These are phyloP conservation scores for Vitis amurensis DNA, from an alignment of 164 flowering plant species.

Conservation along the genomic window DNA sequence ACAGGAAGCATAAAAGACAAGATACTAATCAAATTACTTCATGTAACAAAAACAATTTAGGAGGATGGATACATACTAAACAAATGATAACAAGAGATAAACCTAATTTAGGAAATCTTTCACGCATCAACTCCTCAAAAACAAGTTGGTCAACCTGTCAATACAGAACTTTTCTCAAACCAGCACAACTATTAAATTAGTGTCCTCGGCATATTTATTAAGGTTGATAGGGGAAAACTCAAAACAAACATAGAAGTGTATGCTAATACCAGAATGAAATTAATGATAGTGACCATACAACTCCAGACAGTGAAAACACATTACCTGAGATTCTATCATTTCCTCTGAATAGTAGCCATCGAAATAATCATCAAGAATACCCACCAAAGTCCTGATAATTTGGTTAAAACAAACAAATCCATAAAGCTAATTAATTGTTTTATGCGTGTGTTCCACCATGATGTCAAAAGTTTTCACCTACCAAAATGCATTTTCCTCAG, in stretches of 20 bases:
- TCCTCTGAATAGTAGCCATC: constrained; percentile 95
- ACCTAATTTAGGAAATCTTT: constrained; percentile 87
- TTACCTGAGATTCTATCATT: constrained; percentile 97
- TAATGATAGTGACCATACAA: background rate
- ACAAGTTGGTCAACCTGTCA: constrained; percentile 95
- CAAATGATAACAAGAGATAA: constrained; percentile 20
- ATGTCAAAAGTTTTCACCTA: constrained; percentile 30
- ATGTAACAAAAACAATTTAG: background rate
- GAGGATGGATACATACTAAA: background rate
- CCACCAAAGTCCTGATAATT: constrained; percentile 69
- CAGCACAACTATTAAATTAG: background rate
- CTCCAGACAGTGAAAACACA: background rate
- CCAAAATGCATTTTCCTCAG: constrained; percentile 99
- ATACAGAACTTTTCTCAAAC: constrained; percentile 2
- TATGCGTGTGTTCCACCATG: background rate
- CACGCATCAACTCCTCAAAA: constrained; percentile 90
- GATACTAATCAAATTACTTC: too few species aligned
- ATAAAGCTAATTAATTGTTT: too few species aligned
- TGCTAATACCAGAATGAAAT: background rate
- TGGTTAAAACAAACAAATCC: background rate
- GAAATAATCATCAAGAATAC: constrained; percentile 90
- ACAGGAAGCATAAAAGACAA: constrained; percentile 27
- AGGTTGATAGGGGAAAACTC: background rate
- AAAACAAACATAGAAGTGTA: background rate
- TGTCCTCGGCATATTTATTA: background rate